Evolutionary conservation across 108 stramenopile genomes (phyloP), one percentile per base, ranked within the genome.

Genomic region (Pseudonitzschia delicatissima): DNA sequence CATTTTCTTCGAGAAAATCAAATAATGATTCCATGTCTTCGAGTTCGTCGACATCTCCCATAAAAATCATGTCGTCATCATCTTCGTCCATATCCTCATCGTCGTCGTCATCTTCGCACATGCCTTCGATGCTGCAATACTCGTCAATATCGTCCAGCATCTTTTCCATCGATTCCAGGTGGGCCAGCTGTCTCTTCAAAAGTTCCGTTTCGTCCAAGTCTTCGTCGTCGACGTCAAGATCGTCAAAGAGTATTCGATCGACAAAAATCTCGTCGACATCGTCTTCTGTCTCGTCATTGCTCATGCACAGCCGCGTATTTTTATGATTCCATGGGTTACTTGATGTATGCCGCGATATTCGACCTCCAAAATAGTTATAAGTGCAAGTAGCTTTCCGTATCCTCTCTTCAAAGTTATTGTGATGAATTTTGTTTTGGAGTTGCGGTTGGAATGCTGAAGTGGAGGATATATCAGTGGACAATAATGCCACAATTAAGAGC

Each of bases 161-260:
- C 45, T 71, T 48, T 42, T 80, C 74, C 51, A 82, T 62, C 17
- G 73, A 74, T 53, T 77, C 72, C 20, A 81, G 21, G 3, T 64
- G 31, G 5, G 36, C 57, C 17, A 82, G 31, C 59, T 74, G 73
- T 7, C 49, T 29, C 9, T 60, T 17, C 20, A 70, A 37, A 33
- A 64, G 44, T 32, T 42, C 67, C 29, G 59, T 29, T 9, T 69
- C 71, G 0, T 65, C 37, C 6, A 61, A 18, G 9, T 63, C 63
- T 0, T 64, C 63, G 63, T 64, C 63, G 63, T 69, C 42, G 17
- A 59, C 57, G 33, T 59, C 33, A 17, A 4, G 4, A 63, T 45
- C 35, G 0, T 45, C 62, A 32, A 48, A 48, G 3, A 48, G 1
- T 48, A 23, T 48, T 48, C 23, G 2, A 9, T 61, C 11, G 37